Base-by-base conservation (phyloP, 495 filamentous ascomycete species). In the Penicillium crystallinum region DNA sequence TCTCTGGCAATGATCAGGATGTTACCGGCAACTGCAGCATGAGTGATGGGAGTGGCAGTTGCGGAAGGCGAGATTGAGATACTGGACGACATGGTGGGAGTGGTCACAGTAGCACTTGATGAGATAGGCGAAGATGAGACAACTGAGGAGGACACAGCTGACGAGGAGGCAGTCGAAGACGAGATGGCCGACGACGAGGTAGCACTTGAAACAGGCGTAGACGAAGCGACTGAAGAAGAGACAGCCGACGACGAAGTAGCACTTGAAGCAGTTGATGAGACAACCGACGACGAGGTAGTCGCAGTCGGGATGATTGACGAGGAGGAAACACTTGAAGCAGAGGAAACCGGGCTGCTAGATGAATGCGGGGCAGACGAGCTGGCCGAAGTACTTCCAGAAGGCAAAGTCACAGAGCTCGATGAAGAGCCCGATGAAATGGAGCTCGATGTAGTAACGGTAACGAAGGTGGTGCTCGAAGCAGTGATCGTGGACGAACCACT, bases 1-100 rank as follows among this genome's bases (percentile, higher is more conserved):
- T 83, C 79, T 44, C 69, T 71, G 17, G 81, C 80, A 54, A 85
- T 75, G n/a, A 85, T 65, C 40, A 85, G 69, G 44, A 84, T 75
- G 39, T 79, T 82, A 22, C 58, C 68, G 54, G 68, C 59, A 30
- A 74, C 43, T n/a, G 61, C 55, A 5, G 64, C 68, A 19, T 58
- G 34, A 33, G 40, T 53, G 43, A 66, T 46, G 0, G 61, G 37
- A 11, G 55, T 46, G n/a, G 59, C 57, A 30, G 66, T 52, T n/a
- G 62, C 54, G 12, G 56, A 23, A 8, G 59, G 52, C 35, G 60
- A 51, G 34, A 60, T 41, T 19, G 55, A 61, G 15, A 57, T 53
- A 15, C 51, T 56, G 39, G 63, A 56, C 57, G 67, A 62, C 67
- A 68, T 68, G 15, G 21, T 66, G 49, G 57, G 46, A 39, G 48